phyloP scores from a whole-genome alignment of 2,329 filamentous ascomycete species.

The Ophiostoma perfectum region DNA sequence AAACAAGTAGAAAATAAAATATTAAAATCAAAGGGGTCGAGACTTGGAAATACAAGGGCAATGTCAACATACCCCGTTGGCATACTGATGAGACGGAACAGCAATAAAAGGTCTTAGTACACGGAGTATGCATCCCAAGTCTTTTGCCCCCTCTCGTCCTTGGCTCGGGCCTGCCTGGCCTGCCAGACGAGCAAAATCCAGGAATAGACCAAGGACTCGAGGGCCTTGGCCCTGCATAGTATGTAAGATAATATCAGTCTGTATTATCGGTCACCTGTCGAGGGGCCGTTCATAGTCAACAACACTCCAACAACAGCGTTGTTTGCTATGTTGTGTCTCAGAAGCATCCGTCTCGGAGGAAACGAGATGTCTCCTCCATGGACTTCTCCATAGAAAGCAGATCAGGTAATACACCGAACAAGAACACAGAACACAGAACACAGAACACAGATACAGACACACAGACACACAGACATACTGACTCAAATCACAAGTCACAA shows the following conservation, averaged over 20 bases:
- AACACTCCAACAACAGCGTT: background rate
- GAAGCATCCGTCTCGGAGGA: background rate
- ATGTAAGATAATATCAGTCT: too few species aligned
- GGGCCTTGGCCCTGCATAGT: background rate
- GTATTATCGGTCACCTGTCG: too few species aligned
- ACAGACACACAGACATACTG: background rate
- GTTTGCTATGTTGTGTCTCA: slow-evolving; percentile 9
- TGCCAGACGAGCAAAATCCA: background rate
- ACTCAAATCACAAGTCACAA: background rate
- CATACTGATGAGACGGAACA: background rate
- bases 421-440: background rate
- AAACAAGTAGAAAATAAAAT: background rate
- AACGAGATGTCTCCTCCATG: background rate
- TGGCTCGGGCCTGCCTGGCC: background rate
- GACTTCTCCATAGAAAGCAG: background rate
- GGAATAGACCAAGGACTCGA: background rate
- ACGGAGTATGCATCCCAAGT: too few species aligned
- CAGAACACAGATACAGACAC: background rate
- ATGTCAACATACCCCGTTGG: slow-evolving; percentile 6
- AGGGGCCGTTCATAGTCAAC: background rate
- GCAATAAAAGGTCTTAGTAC: too few species aligned
- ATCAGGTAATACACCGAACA: background rate
- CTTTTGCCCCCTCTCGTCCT: background rate
- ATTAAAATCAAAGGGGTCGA: background rate
- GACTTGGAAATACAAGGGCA: background rate